Conservation (phyloP, 495 filamentous ascomycete species). For the Xylaria sp. region DNA sequence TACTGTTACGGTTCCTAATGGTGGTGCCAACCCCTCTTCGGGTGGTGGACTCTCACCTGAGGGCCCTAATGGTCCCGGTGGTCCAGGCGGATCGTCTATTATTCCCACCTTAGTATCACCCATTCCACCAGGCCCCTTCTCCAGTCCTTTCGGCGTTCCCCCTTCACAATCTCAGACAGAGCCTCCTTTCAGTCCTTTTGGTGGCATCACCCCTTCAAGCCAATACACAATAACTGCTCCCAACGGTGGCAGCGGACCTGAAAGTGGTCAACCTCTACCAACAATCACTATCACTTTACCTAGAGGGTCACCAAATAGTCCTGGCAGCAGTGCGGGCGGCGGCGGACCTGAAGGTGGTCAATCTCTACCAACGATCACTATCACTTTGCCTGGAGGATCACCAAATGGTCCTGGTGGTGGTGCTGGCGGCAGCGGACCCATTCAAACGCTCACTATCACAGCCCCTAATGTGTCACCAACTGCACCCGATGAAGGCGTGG, state of each 20-base stretch:
- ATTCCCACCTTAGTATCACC: constrained; percentile 27
- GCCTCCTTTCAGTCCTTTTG: constrained; percentile 14
- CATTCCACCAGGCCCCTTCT: constrained; percentile 36
- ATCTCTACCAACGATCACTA: constrained; percentile 34
- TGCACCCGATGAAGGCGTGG: constrained; percentile 14
- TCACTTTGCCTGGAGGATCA: constrained; percentile 33
- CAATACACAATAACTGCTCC: constrained; percentile 31
- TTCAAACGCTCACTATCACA: constrained; percentile 25
- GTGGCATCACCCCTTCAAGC: constrained; percentile 19
- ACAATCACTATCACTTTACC: constrained; percentile 40
- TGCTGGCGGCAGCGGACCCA: constrained; percentile 1
- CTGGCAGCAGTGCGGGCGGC: constrained; percentile 29
- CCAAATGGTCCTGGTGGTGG: constrained; percentile 30
- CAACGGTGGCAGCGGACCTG: constrained; percentile 29
- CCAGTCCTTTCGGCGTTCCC: constrained; percentile 37
- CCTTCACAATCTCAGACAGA: constrained; percentile 34
- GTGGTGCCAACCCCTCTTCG: constrained; percentile 5
- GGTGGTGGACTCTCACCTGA: constrained; percentile 16
- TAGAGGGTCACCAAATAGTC: constrained; percentile 29
- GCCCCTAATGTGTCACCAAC: constrained; percentile 33
- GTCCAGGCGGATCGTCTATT: constrained; percentile 32
- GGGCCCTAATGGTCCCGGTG: constrained; percentile 24
- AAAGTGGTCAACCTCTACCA: constrained; percentile 29
- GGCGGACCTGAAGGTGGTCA: constrained; percentile 25
- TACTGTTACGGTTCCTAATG: constrained; percentile 17